These are phyloP conservation scores for Cryphonectria nitschkei DNA, from an alignment of 2,329 filamentous ascomycete genomes.

Conservation along the genomic window DNA sequence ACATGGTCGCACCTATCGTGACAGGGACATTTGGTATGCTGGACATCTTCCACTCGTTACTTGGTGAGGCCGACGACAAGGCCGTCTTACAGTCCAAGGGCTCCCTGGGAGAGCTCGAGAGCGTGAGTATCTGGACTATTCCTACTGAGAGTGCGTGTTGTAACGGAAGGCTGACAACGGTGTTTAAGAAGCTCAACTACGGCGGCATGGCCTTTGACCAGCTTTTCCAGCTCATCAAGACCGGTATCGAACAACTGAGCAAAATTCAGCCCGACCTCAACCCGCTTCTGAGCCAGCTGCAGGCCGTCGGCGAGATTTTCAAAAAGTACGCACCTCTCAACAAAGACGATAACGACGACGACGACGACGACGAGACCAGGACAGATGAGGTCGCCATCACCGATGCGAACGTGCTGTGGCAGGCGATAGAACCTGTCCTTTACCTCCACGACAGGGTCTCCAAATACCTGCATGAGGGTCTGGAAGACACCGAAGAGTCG, in stretches of 20 bases:
- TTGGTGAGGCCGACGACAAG: constrained; percentile 39
- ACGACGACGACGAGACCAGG: neutral
- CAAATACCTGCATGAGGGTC: constrained; percentile 37
- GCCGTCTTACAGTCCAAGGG: constrained; percentile 38
- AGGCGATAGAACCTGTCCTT: constrained; percentile 38
- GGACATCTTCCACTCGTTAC: constrained; percentile 39
- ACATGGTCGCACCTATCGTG: constrained; percentile 53
- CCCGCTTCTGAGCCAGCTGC: constrained; percentile 34
- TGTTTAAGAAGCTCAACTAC: constrained; percentile 33
- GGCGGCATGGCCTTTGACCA: constrained; percentile 38
- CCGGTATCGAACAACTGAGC: constrained; percentile 32
- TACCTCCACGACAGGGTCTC: constrained; percentile 37
- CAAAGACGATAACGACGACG: neutral
- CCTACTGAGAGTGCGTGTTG: no score
- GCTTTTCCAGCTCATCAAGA: constrained; percentile 37
- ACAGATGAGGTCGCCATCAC: constrained; percentile 18
- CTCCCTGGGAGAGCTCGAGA: constrained; percentile 35
- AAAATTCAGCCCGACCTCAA: constrained; percentile 32
- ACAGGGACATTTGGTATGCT: constrained; percentile 56
- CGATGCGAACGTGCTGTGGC: constrained; percentile 36
- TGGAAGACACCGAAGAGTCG: constrained; percentile 34
- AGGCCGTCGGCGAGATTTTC: constrained; percentile 36
- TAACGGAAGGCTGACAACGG: neutral
- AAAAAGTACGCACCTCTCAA: constrained; percentile 30
- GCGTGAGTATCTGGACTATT: constrained; percentile 3